phyloP scores from a whole-genome alignment of 176 grass and related monocot genomes.

The Cenchrus purpureus region DNA sequence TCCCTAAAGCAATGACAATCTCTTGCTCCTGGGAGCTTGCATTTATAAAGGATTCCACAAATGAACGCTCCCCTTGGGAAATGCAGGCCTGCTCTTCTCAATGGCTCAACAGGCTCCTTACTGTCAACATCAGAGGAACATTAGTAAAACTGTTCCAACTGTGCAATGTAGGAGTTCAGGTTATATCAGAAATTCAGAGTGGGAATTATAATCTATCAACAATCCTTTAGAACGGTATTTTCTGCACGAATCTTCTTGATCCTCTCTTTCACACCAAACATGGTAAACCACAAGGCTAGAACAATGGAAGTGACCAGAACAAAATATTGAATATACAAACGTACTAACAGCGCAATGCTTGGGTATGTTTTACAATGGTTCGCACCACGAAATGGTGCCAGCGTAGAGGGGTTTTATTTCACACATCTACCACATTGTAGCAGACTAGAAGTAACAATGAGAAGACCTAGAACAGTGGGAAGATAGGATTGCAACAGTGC shows the following conservation, averaged over 20 bases:
- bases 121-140: not conserved
- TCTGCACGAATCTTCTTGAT: not conserved
- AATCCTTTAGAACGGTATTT: not conserved
- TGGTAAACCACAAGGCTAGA: not conserved
- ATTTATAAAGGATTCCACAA: not conserved
- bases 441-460: not conserved
- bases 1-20: conserved; percentile 18
- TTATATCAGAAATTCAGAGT: not conserved
- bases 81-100: not conserved
- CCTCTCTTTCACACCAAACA: not conserved
- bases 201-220: not conserved
- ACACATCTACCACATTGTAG: not conserved
- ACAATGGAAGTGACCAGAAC: not conserved
- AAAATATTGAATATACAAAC: not conserved
- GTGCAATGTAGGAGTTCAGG: not conserved
- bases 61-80: not conserved
- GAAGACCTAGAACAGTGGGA: not conserved
- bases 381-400: not conserved
- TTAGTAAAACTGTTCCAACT: not conserved
- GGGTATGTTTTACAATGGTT: not conserved
- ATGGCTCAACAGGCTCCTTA: not conserved
- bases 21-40: not conserved
- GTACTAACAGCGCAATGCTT: not conserved
- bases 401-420: not conserved
- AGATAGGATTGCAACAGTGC: conserved; percentile 15